Evolutionary conservation across 441 rosid genomes (phyloP).

Genomic region (Flueggea neowawraea): DNA sequence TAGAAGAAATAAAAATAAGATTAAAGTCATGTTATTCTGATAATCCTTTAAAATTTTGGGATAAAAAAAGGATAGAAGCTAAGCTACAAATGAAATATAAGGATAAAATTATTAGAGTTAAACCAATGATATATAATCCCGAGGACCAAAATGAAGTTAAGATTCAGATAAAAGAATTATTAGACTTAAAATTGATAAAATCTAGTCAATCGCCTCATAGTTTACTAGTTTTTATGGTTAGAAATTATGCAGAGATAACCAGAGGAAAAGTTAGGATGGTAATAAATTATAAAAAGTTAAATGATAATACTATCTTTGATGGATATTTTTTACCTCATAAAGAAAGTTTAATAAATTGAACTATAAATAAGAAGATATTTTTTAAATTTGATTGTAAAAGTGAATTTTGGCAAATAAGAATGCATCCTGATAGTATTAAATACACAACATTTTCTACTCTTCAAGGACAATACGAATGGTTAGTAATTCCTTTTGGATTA

Average conservation of each 20-base stretch:
- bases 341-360: background rate
- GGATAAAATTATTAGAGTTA: background rate
- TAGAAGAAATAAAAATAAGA: background rate
- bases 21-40: no score
- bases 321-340: background rate
- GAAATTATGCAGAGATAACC: background rate
- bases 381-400: no score
- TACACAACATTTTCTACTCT: no score
- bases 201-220: background rate
- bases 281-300: background rate
- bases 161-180: background rate
- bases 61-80: background rate
- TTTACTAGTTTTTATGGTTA: background rate
- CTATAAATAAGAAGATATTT: background rate
- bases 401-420: no score
- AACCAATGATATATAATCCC: background rate
- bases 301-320: background rate
- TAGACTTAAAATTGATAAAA: background rate
- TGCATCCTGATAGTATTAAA: no score
- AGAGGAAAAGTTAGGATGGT: background rate
- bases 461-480: no score
- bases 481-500: background rate
- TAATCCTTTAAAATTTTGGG: background rate
- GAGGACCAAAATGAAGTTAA: no score
- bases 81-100: background rate